These are phyloP conservation scores for Paxillus rubicundulus DNA, from an alignment of 768 basidiomycete species.

Conservation along the genomic window DNA sequence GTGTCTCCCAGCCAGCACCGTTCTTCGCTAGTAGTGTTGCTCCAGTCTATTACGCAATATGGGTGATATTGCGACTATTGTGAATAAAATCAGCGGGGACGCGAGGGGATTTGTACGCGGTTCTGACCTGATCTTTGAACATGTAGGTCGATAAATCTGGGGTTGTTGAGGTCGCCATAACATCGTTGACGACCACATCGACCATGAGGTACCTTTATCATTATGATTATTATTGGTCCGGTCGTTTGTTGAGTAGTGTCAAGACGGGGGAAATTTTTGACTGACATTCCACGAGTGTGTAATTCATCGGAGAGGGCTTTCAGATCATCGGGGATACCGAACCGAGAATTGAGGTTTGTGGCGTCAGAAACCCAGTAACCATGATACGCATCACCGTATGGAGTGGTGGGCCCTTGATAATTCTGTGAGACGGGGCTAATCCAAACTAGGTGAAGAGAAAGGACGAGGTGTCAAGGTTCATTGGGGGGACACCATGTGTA, in stretches of 20 bases:
- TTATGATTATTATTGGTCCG: background rate
- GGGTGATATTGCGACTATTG: conserved; percentile 67
- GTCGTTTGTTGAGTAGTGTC: background rate
- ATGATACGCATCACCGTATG: conserved; percentile 83
- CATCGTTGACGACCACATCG: conserved; percentile 83
- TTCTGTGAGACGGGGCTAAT: conserved; percentile 82
- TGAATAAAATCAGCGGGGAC: conserved; percentile 7
- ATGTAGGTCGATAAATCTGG: conserved; percentile 67
- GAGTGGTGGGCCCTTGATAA: conserved; percentile 64
- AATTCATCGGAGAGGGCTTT: conserved; percentile 62
- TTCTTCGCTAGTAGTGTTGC: conserved; percentile 67
- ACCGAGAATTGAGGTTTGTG: conserved; percentile 61
- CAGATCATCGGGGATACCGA: conserved; percentile 72
- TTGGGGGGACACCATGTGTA: background rate
- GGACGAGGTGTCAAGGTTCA: background rate
- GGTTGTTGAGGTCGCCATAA: conserved; percentile 64
- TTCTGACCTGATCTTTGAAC: conserved; percentile 59
- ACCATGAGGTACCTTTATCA: conserved; percentile 71
- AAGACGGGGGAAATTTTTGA: background rate
- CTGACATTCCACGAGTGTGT: conserved; percentile 70
- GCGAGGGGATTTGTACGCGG: background rate
- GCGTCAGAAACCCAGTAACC: conserved; percentile 83
- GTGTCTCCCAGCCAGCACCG: conserved; percentile 82
- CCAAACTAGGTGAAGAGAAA: conserved; percentile 53
- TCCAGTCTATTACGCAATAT: conserved; percentile 73